A percentile compares a stretch with the other conserved stretches of the same genome.
Evolutionary conservation across 1,284 basidiomycete genomes (phyloP).

Genomic region (Irpex rosettiformis): DNA sequence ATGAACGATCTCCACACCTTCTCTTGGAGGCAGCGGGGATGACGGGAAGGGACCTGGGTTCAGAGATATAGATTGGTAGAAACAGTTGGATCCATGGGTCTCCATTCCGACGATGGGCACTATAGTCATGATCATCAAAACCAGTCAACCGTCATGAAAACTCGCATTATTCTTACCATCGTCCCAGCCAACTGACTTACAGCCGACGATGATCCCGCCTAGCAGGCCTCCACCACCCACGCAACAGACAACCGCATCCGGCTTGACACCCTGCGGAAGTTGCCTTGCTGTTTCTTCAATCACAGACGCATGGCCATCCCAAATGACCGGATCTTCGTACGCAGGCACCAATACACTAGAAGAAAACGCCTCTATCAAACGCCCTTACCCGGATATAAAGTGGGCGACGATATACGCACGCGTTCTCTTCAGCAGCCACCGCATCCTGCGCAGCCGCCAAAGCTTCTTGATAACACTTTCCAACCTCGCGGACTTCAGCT

Average conservation of each 20-base stretch:
- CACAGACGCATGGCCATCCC: slow-evolving; percentile 74
- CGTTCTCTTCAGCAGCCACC: slow-evolving; percentile 41
- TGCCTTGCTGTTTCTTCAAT: slow-evolving; percentile 58
- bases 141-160: no score
- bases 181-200: slow-evolving; percentile 58
- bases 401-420: slow-evolving; percentile 39
- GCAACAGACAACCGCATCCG: slow-evolving; percentile 72
- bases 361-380: no score
- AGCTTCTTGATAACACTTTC: slow-evolving; percentile 56
- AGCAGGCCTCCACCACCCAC: slow-evolving; percentile 73
- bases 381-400: not conserved
- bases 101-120: slow-evolving; percentile 65
- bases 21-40: slow-evolving; percentile 10
- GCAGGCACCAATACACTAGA: slow-evolving; percentile 61
- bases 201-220: slow-evolving; percentile 65
- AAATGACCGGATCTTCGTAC: slow-evolving; percentile 63
- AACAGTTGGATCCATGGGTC: slow-evolving; percentile 69
- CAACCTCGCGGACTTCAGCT: slow-evolving; percentile 52
- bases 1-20: slow-evolving; percentile 33
- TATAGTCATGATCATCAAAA: no score
- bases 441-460: slow-evolving; percentile 43
- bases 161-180: slow-evolving; percentile 60
- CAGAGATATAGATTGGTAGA: slow-evolving; percentile 65
- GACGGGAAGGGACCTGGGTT: slow-evolving; percentile 40
- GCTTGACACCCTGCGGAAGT: slow-evolving; percentile 39